Evolutionary conservation across 805 yeast genomes (phyloP), one percentile per base, ranked within the genome.

Genomic region (Monosporozyma aquatica): DNA sequence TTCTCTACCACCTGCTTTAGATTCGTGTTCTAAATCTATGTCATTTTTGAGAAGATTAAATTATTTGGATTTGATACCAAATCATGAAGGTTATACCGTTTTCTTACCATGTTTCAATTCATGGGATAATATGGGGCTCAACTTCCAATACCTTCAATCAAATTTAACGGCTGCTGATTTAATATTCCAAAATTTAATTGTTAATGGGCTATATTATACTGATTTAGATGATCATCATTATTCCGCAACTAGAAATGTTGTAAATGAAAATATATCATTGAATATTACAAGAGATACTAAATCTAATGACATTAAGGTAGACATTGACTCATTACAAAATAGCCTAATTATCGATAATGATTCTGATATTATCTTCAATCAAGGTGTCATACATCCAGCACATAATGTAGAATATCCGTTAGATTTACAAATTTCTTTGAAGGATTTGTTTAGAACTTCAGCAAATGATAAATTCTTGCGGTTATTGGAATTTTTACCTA

Each of bases 311-410:
- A 23, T 49, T 5, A 36, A 41, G 2, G 14, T 58, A 13, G 35
- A 42, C 1, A 33, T 55, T 6, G 49, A 49, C 24, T 44, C 61
- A 15, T 47, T 57, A 6, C 47, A 47, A 27, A 50, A 55, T 10
- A 50, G 48, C 8, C 33, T 61, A 6, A 33, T 47, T 6, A 36
- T 66, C 4, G 30, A 49, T 29, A 46, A 69, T 41, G 70, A 74
- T 45, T 62, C 75, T 1, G 96, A 89, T 56, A 72, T 85, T 6
- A 55, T 89, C 11, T 89, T 84, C 57, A 78, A 75, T 48, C 82
- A 83, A 57, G 97, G 97, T 1, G 95, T 89, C 0, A 75, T 83
- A 1, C 95, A 86, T 56, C 78, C 89, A 1, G 65, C 83, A 10
- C 65, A 71, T 28, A 59, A 70, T 5, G 66, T 84, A 1, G 48